Evolutionary conservation across 2,329 filamentous ascomycete species (phyloP).

Genomic region (Diaporthe humulicola): DNA sequence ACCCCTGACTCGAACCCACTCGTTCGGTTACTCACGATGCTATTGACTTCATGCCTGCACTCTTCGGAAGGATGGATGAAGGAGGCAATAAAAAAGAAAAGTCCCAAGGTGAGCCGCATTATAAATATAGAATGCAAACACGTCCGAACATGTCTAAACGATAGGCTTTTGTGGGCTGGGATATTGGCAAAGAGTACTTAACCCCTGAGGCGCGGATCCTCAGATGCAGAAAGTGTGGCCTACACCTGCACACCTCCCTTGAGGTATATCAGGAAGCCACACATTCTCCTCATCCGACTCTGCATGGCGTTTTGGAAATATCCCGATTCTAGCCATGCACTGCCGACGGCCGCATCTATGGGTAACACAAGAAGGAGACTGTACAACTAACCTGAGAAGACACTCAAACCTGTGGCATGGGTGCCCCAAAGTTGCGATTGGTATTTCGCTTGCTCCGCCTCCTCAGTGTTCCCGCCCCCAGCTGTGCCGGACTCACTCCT

Average conservation of each 20-base stretch:
- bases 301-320: not conserved
- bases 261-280: not conserved
- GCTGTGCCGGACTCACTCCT: not conserved
- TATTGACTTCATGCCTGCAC: not conserved
- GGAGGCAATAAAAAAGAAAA: not conserved
- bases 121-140: not conserved
- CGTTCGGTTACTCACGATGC: not conserved
- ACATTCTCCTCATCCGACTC: not conserved
- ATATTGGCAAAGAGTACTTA: not conserved
- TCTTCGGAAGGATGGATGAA: not conserved
- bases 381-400: not conserved
- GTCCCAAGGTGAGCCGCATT: not conserved
- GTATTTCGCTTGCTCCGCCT: not conserved
- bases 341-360: not conserved
- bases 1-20: constrained; percentile 16
- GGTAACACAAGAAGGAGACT: not conserved
- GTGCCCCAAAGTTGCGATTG: constrained; percentile 19
- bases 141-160: not conserved
- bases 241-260: not conserved
- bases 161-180: not conserved
- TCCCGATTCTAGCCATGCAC: not conserved
- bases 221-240: not conserved
- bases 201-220: constrained; percentile 3
- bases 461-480: not conserved
- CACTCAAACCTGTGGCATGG: not conserved